phyloP scores from a whole-genome alignment of 2,329 filamentous ascomycete species.

The Furcasterigmium furcatum region DNA sequence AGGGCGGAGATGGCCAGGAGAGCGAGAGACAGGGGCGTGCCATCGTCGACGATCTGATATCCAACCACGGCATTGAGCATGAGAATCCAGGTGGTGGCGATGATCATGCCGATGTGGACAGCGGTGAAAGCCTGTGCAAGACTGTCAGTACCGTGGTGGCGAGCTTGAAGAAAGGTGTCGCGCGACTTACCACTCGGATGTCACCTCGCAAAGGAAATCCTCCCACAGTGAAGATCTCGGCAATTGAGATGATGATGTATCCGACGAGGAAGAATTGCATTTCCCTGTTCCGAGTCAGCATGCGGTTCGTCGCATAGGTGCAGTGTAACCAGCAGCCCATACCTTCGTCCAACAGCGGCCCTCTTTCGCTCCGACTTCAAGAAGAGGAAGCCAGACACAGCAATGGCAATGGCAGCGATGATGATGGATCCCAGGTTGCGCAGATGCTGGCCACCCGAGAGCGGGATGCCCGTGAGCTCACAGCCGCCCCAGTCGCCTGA shows the following conservation, averaged over 20 bases:
- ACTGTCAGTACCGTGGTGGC: slow-evolving; percentile 10
- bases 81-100: slow-evolving; percentile 85
- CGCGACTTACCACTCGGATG: slow-evolving; percentile 65
- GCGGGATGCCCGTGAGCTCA: slow-evolving; percentile 68
- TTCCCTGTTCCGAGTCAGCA: slow-evolving; percentile 56
- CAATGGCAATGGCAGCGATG: slow-evolving; percentile 73
- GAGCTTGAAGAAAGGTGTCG: background rate
- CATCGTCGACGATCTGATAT: slow-evolving; percentile 91
- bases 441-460: slow-evolving; percentile 64
- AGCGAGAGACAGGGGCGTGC: slow-evolving; percentile 78
- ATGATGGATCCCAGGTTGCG: slow-evolving; percentile 93
- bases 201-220: slow-evolving; percentile 72
- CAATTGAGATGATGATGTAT: slow-evolving; percentile 85
- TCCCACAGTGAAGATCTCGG: slow-evolving; percentile 94
- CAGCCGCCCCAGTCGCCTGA: slow-evolving; percentile 65
- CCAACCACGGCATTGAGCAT: slow-evolving; percentile 90
- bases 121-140: slow-evolving; percentile 72
- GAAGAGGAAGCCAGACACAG: slow-evolving; percentile 63
- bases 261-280: slow-evolving; percentile 92
- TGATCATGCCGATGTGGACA: slow-evolving; percentile 85
- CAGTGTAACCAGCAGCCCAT: slow-evolving; percentile 15
- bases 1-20: slow-evolving; percentile 69
- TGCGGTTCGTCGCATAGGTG: background rate
- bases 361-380: slow-evolving; percentile 83
- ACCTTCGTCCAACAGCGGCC: slow-evolving; percentile 92